Conservation (phyloP, 1,284 basidiomycete species). For the Rhodofomes roseus region DNA sequence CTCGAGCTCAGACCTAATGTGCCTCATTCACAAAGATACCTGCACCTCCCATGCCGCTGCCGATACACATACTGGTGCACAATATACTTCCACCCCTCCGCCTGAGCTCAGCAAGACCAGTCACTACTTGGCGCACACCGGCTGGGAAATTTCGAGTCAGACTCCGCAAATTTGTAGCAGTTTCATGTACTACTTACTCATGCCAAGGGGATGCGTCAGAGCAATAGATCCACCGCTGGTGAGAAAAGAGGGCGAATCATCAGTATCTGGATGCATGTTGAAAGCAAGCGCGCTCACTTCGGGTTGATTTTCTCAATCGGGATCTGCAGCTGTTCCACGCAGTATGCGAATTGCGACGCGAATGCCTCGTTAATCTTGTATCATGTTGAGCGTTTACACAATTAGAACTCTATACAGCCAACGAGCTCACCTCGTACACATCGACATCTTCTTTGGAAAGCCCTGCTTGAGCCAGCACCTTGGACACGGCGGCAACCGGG, state of each 20-base stretch:
- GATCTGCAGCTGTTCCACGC: constrained; percentile 76
- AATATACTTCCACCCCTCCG: constrained; percentile 63
- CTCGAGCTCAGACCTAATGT: constrained; percentile 9
- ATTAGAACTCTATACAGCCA: neutral
- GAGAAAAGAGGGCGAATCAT: too few relatives aligned
- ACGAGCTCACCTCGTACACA: constrained; percentile 67
- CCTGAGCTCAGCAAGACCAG: constrained; percentile 77
- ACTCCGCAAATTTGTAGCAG: too few relatives aligned
- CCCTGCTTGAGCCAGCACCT: constrained; percentile 69
- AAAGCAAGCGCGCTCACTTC: too few relatives aligned
- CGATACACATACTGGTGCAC: constrained; percentile 87
- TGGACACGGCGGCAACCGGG: constrained; percentile 83
- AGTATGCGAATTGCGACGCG: constrained; percentile 76
- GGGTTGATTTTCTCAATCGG: constrained; percentile 86
- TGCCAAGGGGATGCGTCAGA: constrained; percentile 75
- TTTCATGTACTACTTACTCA: constrained; percentile 59
- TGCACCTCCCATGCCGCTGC: constrained; percentile 86
- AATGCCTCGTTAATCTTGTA: constrained; percentile 85
- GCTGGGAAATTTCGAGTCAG: constrained; percentile 19
- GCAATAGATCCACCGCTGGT: constrained; percentile 82
- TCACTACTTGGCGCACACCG: constrained; percentile 71
- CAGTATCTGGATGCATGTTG: too few relatives aligned
- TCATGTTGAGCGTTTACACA: neutral
- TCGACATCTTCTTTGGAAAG: constrained; percentile 83
- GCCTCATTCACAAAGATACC: constrained; percentile 79